phyloP scores from a whole-genome alignment of 2,329 filamentous ascomycete genomes.

The Nemania sp. region DNA sequence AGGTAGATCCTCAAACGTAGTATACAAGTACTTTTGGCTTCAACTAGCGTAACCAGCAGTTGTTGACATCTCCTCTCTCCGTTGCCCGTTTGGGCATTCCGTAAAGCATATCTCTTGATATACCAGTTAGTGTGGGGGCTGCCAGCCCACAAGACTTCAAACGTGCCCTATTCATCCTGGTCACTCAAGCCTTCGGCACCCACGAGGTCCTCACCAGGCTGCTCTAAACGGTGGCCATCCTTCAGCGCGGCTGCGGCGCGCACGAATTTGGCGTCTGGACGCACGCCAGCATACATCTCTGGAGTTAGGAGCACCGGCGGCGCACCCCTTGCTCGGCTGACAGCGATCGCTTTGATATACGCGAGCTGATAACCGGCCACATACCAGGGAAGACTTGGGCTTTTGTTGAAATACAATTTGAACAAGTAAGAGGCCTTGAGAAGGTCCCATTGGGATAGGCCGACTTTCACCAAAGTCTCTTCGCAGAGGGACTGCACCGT shows the following conservation, averaged over 20 bases:
- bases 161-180: conserved; percentile 11
- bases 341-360: conserved; percentile 49
- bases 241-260: conserved; percentile 30
- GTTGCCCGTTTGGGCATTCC: not conserved
- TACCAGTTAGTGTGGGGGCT: not conserved
- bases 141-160: not conserved
- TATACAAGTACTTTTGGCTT: not conserved
- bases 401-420: conserved; percentile 41
- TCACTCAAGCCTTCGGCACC: conserved; percentile 12
- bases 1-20: not conserved
- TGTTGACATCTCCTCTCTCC: not conserved
- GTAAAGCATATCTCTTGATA: not conserved
- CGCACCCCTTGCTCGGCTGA: conserved; percentile 23
- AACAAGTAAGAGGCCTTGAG: conserved; percentile 57
- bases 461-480: conserved; percentile 31
- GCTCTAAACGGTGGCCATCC: conserved; percentile 27
- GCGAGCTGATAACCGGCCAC: conserved; percentile 56
- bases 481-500: conserved; percentile 41
- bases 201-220: conserved; percentile 23
- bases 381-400: conserved; percentile 48
- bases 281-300: conserved; percentile 35
- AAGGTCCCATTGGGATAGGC: conserved; percentile 50
- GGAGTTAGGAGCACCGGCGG: conserved; percentile 43
- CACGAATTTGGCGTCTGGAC: conserved; percentile 36
- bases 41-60: not conserved